Base-by-base conservation (phyloP, 306 rosid species). In the Ammopiptanthus mongolicus region DNA sequence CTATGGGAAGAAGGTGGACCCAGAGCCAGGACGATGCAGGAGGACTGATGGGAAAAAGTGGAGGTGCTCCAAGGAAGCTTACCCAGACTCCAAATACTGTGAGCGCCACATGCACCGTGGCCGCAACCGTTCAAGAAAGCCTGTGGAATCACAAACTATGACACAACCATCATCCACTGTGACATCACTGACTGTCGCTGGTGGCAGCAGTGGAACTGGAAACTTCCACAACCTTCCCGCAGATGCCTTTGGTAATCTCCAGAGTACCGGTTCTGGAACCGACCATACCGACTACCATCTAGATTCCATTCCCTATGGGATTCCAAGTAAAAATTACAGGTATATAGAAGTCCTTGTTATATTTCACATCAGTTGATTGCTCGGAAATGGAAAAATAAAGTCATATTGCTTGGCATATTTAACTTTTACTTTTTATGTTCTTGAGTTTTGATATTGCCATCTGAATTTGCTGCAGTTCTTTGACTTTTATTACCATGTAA, bases 121-220 rank as follows among this genome's bases (percentile, higher is more conserved):
- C 87, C 93, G 97, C 81, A 88, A 88, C 87, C 97, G 97, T 91
- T 91, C 97, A 91, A 91, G 97, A 91, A 91, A 91, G 97, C 97
- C 93, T 87, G 96, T 91, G 97, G 97, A 91, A 91, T 88, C 97
- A 70, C 93, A 85, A 85, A 84, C 87, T 5, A 79, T 78, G 67
- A 72, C 89, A 46, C 85, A 82, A 73, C 80, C 93, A 18, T 76
- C 92, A 15, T 82, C 91, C 46, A 57, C 87, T 67, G 87, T 78
- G 77, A 71, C 92, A 73, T 84, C 96, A 44, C 70, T 83, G 81
- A 84, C 80, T 69, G 93, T 53, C 73, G 73, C 86, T 31, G 81
- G 78, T 64, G 71, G 73, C 81, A 68, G 73, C 65, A 69, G 80
- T 33, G 83, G 83, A 21, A 59, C 84, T 66, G 83, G 75, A 65